A percentile compares a stretch with the other conserved stretches of the same genome.
Evolutionary conservation across 306 rosid species (phyloP).

Genomic region (Ormosia emarginata): DNA sequence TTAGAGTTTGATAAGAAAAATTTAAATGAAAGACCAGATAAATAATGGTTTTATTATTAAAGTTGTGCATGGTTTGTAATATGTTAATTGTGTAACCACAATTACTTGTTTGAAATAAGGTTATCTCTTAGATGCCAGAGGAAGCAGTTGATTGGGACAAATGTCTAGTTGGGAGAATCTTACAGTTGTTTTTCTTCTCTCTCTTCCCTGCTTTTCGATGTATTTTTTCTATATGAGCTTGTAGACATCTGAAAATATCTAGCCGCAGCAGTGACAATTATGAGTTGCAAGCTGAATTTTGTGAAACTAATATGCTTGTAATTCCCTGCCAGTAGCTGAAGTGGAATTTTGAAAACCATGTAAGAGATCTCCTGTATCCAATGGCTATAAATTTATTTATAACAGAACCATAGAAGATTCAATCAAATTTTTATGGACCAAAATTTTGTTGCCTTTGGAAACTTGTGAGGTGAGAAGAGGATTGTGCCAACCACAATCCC

Average conservation of each 20-base stretch:
- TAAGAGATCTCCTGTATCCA: background rate
- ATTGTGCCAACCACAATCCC: slow-evolving; percentile 34
- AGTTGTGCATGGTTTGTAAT: background rate
- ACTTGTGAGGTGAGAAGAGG: background rate
- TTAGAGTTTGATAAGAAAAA: background rate
- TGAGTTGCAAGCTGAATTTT: background rate
- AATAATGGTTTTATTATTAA: background rate
- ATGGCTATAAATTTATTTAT: background rate
- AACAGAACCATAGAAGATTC: background rate
- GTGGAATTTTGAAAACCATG: background rate
- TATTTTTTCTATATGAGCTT: background rate
- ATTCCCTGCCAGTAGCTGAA: background rate
- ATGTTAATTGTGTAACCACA: background rate
- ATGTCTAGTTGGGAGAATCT: background rate
- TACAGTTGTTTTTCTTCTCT: background rate
- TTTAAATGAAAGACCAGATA: background rate
- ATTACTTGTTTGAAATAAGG: background rate
- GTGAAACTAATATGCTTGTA: background rate
- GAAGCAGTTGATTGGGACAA: background rate
- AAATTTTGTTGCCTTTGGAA: background rate
- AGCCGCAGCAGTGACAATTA: background rate
- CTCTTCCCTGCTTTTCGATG: background rate
- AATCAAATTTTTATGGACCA: background rate
- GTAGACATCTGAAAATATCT: background rate
- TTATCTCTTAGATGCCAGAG: background rate